Conservation (phyloP, 2,329 filamentous ascomycete species). For the Fusarium equiseti region DNA sequence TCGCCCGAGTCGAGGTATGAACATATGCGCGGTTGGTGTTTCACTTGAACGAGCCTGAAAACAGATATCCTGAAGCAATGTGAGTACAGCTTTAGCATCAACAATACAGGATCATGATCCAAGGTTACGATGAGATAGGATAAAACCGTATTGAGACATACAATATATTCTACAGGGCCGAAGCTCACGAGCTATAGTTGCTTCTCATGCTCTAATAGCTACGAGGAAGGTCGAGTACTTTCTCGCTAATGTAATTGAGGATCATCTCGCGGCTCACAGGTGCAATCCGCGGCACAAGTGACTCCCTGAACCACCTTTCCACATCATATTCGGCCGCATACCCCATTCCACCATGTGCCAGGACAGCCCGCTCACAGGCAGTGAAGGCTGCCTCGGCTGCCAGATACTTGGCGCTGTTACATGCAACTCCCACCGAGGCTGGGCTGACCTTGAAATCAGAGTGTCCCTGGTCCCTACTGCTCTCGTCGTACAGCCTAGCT, state of each 20-base stretch:
- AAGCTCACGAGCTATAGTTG: no score
- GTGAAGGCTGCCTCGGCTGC: slow-evolving; percentile 73
- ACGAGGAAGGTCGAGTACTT: slow-evolving; percentile 72
- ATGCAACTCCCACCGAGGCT: no score
- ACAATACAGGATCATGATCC: no score
- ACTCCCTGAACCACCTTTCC: slow-evolving; percentile 74
- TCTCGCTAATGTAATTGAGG: slow-evolving; percentile 78
- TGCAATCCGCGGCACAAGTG: slow-evolving; percentile 72
- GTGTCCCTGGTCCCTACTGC: slow-evolving; percentile 43
- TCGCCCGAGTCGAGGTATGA: no score
- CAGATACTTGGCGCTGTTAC: slow-evolving; percentile 76
- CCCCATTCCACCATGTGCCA: slow-evolving; percentile 73
- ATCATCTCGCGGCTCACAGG: slow-evolving; percentile 80
- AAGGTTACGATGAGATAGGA: no score
- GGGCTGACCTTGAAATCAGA: no score
- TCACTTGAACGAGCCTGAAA: no score
- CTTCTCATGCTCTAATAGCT: slow-evolving; percentile 65
- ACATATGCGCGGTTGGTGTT: no score
- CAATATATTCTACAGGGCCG: no score
- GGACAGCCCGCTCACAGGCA: slow-evolving; percentile 70
- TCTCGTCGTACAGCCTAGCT: slow-evolving; percentile 70
- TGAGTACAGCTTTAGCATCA: no score
- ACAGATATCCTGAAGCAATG: no score
- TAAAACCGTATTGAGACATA: no score
- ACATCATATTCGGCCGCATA: slow-evolving; percentile 75